phyloP scores from a whole-genome alignment of 148 eudicot species.

The Linanthus parryae region DNA sequence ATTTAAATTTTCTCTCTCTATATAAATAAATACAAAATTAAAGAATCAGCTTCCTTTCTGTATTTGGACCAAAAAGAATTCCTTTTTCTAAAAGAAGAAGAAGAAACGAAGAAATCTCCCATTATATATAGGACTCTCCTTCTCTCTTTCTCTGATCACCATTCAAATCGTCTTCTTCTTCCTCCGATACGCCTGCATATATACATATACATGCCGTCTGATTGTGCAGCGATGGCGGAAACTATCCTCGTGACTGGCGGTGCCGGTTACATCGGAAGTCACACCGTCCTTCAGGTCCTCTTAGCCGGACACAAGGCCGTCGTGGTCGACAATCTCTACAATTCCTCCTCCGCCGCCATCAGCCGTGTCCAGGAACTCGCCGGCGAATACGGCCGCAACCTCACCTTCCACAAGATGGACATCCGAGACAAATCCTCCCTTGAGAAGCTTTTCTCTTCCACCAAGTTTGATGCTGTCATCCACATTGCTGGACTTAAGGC shows the following conservation, averaged over 20 bases:
- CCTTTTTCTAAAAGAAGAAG: too few relatives aligned
- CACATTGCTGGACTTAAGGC: slow-evolving; percentile 99
- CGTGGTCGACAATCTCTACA: slow-evolving; percentile 77
- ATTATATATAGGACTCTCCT: too few relatives aligned
- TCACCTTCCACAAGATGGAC: slow-evolving; percentile 72
- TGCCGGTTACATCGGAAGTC: slow-evolving; percentile 93
- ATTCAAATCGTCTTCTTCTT: too few relatives aligned
- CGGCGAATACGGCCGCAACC: slow-evolving; percentile 44
- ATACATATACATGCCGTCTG: too few relatives aligned
- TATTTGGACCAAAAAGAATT: too few relatives aligned
- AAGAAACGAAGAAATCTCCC: too few relatives aligned
- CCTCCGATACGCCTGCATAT: too few relatives aligned
- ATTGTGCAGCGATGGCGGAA: slow-evolving; percentile 35
- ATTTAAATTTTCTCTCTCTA: too few relatives aligned
- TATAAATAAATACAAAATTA: too few relatives aligned
- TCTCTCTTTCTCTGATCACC: too few relatives aligned
- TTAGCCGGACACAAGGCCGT: slow-evolving; percentile 61
- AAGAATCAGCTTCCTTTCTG: too few relatives aligned
- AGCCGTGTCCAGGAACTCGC: slow-evolving; percentile 76
- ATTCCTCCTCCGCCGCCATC: slow-evolving; percentile 66
- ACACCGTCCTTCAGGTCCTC: slow-evolving; percentile 74
- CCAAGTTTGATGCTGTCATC: slow-evolving; percentile 97
- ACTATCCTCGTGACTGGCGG: slow-evolving; percentile 87
- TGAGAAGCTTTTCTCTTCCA: slow-evolving; percentile 67
- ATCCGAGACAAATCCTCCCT: slow-evolving; percentile 79